Base-by-base conservation (phyloP, 768 basidiomycete genomes). In the Phaffia australis region DNA sequence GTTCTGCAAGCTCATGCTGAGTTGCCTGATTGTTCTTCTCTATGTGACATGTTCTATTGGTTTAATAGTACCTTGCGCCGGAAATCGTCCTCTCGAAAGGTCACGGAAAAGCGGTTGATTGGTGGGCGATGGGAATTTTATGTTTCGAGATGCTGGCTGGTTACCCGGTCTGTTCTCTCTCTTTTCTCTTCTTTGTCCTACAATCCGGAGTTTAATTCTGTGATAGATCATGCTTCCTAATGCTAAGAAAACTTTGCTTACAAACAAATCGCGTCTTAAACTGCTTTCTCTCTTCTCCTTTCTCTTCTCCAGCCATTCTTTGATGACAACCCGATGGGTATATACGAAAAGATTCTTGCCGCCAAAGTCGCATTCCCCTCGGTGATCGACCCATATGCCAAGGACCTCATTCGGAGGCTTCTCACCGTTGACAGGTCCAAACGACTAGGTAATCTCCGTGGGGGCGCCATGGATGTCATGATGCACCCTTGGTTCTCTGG, bases 121-220 rank as follows among this genome's bases (percentile, higher is more conserved):
- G 92, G 92, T 99, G 95, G 95, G 94, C 95, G 11, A 87, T 92
- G 72, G 95, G 95, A 23, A 88, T 98, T 56, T 80, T 99, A 47
- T 90, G 89, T 76, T 99, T 94, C 75, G 95, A 99, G 76, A 97
- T 98, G 92, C 83, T 99, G 54, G 94, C 94, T 42, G 95, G 95
- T 1, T 98, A 94, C 74, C 93, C 94, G 0, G 71, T 72, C 48
- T 48, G 71, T 65, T 18, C 11, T 8, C 16, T 30, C 27, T 60
- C 49, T 70, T 63, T 21, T 27, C 69, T 70, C 56, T 69, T 65
- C 47, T 70, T 68, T 59, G 56, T 66, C 57, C 46, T 15, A 35
- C 23, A 2, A 46, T 7, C 11, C 27, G 35, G 19, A 14, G 21
- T 5, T 1, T 30, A 27, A 7, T 16, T 16, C 18, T 19, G 29